Base-by-base conservation (phyloP, 805 yeast species). In the Kluyveromyces lactis region DNA sequence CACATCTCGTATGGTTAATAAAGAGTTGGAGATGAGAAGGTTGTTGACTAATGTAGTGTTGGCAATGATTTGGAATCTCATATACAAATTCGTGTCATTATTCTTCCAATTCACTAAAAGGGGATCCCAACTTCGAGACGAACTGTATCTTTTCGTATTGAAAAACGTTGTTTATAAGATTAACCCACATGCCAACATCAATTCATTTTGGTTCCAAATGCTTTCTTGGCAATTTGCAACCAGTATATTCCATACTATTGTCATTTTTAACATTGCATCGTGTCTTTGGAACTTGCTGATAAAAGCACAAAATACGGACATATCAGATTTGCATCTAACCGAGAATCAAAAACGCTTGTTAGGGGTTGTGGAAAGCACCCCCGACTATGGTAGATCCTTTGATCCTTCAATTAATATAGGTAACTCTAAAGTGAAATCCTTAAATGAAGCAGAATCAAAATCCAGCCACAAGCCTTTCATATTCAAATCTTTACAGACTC, bases 11-110 rank as follows among this genome's bases (percentile, higher is more conserved):
- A 55, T 66, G 12, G 59, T 66, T 6, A 69, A 67, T 42, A 69
- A 67, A 44, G 73, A 69, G 46, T 50, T 58, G 7, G 66, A 64
- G 38, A 48, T 66, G 3, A 58, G 55, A 40, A 55, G 53, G 18
- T 52, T 65, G 7, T 45, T 67, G 4, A 47, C 54, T 2, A 69
- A 67, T 44, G 33, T 59, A 21, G 41, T 64, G 8, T 45, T 56
- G 1, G 43, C 66, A 18, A 50, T 63, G 21, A 36, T 58, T 5
- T 50, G 61, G 38, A 60, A 56, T 27, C 47, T 66, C 9, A 27
- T 52, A 6, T 26, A 42, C 13, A 53, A 55, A 40, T 51, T 52
- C 21, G 30, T 40, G 6, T 42, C 29, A 7, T 44, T 52, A 16
- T 50, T 51, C 26, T 24, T 49, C 16, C 33, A 46, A 16, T 47